Conservation (phyloP, 192 early-diverging fungal genomes). For the Coemansia sp. region DNA sequence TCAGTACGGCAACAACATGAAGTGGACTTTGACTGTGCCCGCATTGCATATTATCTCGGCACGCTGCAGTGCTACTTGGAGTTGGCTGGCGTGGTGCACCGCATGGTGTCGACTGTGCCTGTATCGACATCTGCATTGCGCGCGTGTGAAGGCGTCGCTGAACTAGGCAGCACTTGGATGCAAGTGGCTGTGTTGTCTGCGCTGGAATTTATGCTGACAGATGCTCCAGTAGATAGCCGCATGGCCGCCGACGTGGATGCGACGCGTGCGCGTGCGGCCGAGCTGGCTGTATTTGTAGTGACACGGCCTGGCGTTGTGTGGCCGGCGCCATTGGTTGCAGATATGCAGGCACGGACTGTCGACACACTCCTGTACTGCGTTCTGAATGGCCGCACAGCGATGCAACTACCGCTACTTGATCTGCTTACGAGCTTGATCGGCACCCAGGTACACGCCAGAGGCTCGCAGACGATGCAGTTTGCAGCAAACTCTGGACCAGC, state of each 20-base stretch:
- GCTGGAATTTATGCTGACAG: conserved; percentile 36
- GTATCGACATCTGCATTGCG: not conserved
- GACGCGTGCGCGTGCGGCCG: conserved; percentile 25
- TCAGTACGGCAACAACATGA: conserved; percentile 30
- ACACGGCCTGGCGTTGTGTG: conserved; percentile 19
- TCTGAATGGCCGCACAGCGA: conserved; percentile 17
- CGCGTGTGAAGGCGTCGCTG: conserved; percentile 11
- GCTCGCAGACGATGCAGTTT: not conserved
- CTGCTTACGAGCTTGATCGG: conserved; percentile 21
- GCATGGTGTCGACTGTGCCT: conserved; percentile 12
- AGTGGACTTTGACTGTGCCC: conserved; percentile 23
- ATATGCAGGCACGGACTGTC: conserved; percentile 19
- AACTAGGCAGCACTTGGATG: conserved; percentile 19
- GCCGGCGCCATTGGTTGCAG: conserved; percentile 18
- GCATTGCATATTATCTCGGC: conserved; percentile 29
- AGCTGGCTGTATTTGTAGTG: conserved; percentile 21
- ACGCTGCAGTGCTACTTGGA: conserved; percentile 30
- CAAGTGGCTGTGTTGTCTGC: conserved; percentile 20
- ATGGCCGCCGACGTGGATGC: conserved; percentile 10
- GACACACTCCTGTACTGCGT: conserved; percentile 41
- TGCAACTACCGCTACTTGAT: conserved; percentile 43
- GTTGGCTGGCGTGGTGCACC: conserved; percentile 14
- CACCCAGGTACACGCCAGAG: conserved; percentile 1
- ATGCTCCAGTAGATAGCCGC: conserved; percentile 5
- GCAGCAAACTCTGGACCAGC: not conserved